A percentile compares a stretch with the other conserved stretches of the same genome.
Conservation (phyloP, 2,329 filamentous ascomycete species). For the Aspergillus japonicus region DNA sequence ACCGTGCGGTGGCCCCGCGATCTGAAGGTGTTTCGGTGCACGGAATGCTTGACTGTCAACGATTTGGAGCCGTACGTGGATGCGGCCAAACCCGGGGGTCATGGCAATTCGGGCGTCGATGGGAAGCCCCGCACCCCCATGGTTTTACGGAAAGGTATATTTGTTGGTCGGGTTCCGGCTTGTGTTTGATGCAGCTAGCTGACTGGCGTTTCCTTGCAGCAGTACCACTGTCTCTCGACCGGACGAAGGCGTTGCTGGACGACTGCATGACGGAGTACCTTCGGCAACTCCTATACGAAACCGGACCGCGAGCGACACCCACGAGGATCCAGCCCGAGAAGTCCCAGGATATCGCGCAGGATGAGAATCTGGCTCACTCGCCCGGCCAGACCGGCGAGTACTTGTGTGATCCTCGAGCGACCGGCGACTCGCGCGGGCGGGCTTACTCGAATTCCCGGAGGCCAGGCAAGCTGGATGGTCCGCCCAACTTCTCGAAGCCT, state of each 20-base stretch:
- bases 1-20: conserved; percentile 75
- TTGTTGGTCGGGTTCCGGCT: background rate
- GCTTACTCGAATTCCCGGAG: conserved; percentile 29
- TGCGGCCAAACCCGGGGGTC: conserved; percentile 17
- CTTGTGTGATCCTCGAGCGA: conserved; percentile 18
- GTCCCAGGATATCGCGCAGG: conserved; percentile 10
- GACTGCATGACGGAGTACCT: conserved; percentile 55
- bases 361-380: conserved; percentile 13
- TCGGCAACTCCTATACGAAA: conserved; percentile 36
- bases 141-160: conserved; percentile 27
- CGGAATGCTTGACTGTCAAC: conserved; percentile 81
- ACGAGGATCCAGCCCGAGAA: conserved; percentile 16
- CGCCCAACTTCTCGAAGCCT: conserved; percentile 20
- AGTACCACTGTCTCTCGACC: conserved; percentile 57
- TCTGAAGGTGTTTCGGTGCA: conserved; percentile 74
- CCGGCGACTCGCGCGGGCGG: conserved; percentile 23
- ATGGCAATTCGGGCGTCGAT: conserved; percentile 22
- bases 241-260: conserved; percentile 59
- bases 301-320: conserved; percentile 21
- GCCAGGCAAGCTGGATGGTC: conserved; percentile 15
- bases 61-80: conserved; percentile 59
- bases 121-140: conserved; percentile 15
- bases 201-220: conserved; percentile 27
- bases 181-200: background rate
- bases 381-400: conserved; percentile 13